These are phyloP conservation scores for Rubia balearica DNA, from an alignment of 305 asterid species.

Conservation along the genomic window DNA sequence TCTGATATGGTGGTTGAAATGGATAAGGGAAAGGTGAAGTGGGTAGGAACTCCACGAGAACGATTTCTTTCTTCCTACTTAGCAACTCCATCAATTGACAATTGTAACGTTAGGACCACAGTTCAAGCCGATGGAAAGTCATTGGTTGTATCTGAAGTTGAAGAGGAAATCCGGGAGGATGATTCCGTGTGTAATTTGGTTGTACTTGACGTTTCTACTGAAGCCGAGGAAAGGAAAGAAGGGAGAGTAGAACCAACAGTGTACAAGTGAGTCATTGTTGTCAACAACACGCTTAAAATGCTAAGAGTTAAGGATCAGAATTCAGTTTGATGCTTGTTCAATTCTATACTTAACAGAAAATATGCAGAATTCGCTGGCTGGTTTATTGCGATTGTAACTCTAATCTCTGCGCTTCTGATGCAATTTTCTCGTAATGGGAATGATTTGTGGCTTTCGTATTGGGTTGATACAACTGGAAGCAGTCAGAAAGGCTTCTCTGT, in stretches of 20 bases:
- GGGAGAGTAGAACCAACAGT: slow-evolving; percentile 79
- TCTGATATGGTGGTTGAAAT: slow-evolving; percentile 73
- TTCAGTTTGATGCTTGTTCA: slow-evolving; percentile 9
- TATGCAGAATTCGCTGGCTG: slow-evolving; percentile 91
- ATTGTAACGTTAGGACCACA: slow-evolving; percentile 31
- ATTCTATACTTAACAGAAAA: slow-evolving; percentile 42
- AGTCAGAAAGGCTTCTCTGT: slow-evolving; percentile 48
- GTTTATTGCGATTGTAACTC: slow-evolving; percentile 51
- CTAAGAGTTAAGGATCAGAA: neutral
- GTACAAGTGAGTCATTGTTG: slow-evolving; percentile 57
- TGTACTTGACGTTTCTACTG: slow-evolving; percentile 43
- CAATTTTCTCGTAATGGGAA: slow-evolving; percentile 98
- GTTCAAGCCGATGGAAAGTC: slow-evolving; percentile 27
- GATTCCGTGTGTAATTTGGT: slow-evolving; percentile 33
- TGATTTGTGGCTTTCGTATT: slow-evolving; percentile 89
- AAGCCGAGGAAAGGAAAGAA: slow-evolving; percentile 71
- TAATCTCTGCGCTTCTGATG: slow-evolving; percentile 81
- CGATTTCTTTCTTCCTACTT: slow-evolving; percentile 44
- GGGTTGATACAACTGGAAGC: slow-evolving; percentile 82
- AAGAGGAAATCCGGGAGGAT: slow-evolving; percentile 28
- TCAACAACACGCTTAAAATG: neutral
- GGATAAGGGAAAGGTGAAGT: slow-evolving; percentile 74
- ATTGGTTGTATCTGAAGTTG: slow-evolving; percentile 24
- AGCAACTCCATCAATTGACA: slow-evolving; percentile 47
- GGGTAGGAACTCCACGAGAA: slow-evolving; percentile 68